These are phyloP conservation scores for Saturnispora kantuleensis DNA, from an alignment of 805 yeast species.

Conservation along the genomic window DNA sequence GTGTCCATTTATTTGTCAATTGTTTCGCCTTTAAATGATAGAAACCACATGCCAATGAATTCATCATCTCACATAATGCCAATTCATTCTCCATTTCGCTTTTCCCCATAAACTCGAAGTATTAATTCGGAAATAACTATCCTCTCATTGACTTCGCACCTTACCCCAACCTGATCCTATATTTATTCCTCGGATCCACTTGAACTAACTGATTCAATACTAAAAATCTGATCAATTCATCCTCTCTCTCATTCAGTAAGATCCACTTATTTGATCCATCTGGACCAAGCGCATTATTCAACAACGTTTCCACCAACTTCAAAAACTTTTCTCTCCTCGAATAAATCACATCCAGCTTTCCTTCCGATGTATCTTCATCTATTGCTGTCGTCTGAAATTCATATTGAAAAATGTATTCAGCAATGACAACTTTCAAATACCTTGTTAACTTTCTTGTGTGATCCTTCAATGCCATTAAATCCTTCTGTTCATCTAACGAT, in stretches of 20 bases:
- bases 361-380: background rate
- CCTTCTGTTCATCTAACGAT: background rate
- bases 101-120: too few species aligned
- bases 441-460: slow-evolving; percentile 19
- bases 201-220: slow-evolving; percentile 22
- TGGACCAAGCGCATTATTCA: slow-evolving; percentile 22
- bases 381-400: slow-evolving; percentile 13
- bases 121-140: too few species aligned
- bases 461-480: slow-evolving; percentile 12
- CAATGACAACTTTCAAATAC: slow-evolving; percentile 20
- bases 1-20: too few species aligned
- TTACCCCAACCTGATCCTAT: slow-evolving; percentile 22
- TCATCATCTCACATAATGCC: too few species aligned
- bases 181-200: slow-evolving; percentile 20
- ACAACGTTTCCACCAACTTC: slow-evolving; percentile 23
- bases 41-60: too few species aligned
- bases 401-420: slow-evolving; percentile 20
- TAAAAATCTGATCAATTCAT: slow-evolving; percentile 26
- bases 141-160: background rate
- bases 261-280: slow-evolving; percentile 2
- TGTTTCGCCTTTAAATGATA: too few species aligned
- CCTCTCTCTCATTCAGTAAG: slow-evolving; percentile 15
- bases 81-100: too few species aligned
- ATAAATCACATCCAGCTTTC: slow-evolving; percentile 13
- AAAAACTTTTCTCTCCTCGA: slow-evolving; percentile 18